Evolutionary conservation across 768 basidiomycete species (phyloP).

Genomic region (Auricularia sp.): DNA sequence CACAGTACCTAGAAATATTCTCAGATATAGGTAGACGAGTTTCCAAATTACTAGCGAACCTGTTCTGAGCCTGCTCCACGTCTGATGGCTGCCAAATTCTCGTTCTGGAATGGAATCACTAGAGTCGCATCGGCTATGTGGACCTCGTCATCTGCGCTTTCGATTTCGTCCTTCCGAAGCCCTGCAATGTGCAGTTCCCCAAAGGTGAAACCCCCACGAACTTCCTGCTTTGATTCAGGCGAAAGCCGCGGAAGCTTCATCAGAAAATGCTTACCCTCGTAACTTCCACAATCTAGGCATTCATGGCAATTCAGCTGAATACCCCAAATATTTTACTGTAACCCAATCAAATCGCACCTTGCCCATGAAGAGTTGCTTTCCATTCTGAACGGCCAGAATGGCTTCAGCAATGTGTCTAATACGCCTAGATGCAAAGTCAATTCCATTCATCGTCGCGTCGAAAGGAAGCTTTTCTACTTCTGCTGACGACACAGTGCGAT

Average conservation of each 20-base stretch:
- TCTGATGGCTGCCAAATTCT: conserved; percentile 42
- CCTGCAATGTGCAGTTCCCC: conserved; percentile 22
- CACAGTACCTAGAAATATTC: conserved; percentile 31
- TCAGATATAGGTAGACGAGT: conserved; percentile 7
- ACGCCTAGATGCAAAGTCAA: not conserved
- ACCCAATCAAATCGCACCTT: conserved; percentile 21
- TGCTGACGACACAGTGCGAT: conserved; percentile 40
- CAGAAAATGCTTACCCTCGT: not conserved
- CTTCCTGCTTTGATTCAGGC: conserved; percentile 10
- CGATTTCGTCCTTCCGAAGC: conserved; percentile 20
- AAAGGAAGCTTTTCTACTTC: conserved; percentile 7
- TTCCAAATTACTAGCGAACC: not conserved
- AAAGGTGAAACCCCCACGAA: conserved; percentile 23
- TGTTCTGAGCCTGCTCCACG: conserved; percentile 17
- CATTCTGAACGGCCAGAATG: conserved; percentile 22
- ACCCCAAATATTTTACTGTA: too few relatives aligned
- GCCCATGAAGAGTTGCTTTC: conserved; percentile 42
- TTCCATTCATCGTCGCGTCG: too few relatives aligned
- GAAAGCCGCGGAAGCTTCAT: not conserved
- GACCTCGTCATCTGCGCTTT: conserved; percentile 16
- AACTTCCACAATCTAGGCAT: conserved; percentile 34
- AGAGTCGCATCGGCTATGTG: conserved; percentile 12
- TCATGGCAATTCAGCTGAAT: too few relatives aligned
- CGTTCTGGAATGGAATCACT: conserved; percentile 52
- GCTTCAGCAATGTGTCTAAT: conserved; percentile 23